A percentile compares a stretch with the other conserved stretches of the same genome.
phyloP scores from a whole-genome alignment of 768 basidiomycete species.

The Amanita subjunquillea region DNA sequence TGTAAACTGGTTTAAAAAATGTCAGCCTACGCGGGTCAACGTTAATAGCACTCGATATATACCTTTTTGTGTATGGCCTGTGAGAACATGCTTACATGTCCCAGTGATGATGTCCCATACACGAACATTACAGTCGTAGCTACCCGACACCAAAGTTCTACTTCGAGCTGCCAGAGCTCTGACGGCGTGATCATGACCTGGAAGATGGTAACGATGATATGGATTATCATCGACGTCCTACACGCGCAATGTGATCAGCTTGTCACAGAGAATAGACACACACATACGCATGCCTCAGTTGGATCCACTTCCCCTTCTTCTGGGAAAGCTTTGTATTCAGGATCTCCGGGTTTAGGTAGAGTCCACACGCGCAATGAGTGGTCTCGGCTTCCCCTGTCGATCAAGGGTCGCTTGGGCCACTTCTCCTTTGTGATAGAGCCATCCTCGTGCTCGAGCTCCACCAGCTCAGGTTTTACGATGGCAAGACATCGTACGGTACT shows the following conservation, averaged over 20 bases:
- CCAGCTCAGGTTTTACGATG: constrained; percentile 88
- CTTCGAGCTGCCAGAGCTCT: constrained; percentile 89
- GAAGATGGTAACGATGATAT: constrained; percentile 74
- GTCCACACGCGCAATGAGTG: constrained; percentile 55
- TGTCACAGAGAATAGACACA: not conserved
- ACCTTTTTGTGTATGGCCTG: constrained; percentile 92
- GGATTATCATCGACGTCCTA: constrained; percentile 73
- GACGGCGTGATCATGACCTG: constrained; percentile 88
- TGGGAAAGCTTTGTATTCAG: constrained; percentile 60
- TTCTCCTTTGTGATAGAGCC: constrained; percentile 59
- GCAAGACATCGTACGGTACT: constrained; percentile 94
- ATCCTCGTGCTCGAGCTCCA: constrained; percentile 60
- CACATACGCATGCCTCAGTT: constrained; percentile 26
- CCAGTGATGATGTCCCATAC: constrained; percentile 92
- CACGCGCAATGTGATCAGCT: not conserved
- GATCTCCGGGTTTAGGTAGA: constrained; percentile 50
- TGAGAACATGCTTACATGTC: constrained; percentile 66
- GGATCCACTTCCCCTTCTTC: constrained; percentile 55
- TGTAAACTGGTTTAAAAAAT: constrained; percentile 60
- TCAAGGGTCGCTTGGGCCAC: constrained; percentile 55
- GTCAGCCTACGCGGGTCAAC: not conserved
- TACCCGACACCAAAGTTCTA: constrained; percentile 85
- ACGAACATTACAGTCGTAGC: constrained; percentile 91
- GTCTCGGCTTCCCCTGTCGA: constrained; percentile 70
- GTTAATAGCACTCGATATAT: constrained; percentile 5